Percentiles rank a stretch among this genome's conserved stretches.
phyloP scores from a whole-genome alignment of 257 asterid species.

The Nicotiana undulata region DNA sequence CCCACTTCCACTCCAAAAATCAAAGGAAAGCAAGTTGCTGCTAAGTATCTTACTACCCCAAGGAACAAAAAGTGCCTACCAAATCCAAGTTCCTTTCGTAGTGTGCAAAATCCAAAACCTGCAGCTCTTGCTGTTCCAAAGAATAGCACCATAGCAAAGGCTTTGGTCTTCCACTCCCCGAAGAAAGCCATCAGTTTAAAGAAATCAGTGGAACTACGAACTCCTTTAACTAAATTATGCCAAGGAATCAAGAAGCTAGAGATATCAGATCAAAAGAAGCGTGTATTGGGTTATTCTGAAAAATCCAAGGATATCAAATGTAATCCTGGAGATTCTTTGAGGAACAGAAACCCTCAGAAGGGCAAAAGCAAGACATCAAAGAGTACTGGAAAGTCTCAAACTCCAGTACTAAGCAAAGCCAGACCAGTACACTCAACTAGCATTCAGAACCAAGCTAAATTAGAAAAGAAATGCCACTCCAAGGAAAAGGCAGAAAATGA shows the following conservation, averaged over 20 bases:
- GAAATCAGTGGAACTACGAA: constrained; percentile 48
- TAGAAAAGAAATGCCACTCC: constrained; percentile 1
- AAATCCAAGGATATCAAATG: constrained; percentile 22
- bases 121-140: constrained; percentile 31
- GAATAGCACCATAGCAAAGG: constrained; percentile 44
- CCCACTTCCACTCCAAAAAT: constrained; percentile 47
- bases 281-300: constrained; percentile 24
- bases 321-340: constrained; percentile 18
- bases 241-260: constrained; percentile 68
- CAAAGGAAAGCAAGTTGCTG: constrained; percentile 62
- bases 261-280: constrained; percentile 56
- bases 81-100: constrained; percentile 42
- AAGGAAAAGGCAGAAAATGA: constrained; percentile 5
- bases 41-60: constrained; percentile 91
- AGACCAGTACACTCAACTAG: constrained; percentile 11
- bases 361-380: constrained; percentile 19
- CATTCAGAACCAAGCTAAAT: constrained; percentile 13
- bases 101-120: constrained; percentile 62
- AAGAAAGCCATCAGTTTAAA: constrained; percentile 44
- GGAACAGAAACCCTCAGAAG: constrained; percentile 19
- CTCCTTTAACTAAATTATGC: constrained; percentile 52
- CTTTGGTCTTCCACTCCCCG: constrained; percentile 68
- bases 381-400: constrained; percentile 12
- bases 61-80: constrained; percentile 50
- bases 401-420: constrained; percentile 11